phyloP scores from a whole-genome alignment of 164 flowering plant species.

The Liquidambar formosana region DNA sequence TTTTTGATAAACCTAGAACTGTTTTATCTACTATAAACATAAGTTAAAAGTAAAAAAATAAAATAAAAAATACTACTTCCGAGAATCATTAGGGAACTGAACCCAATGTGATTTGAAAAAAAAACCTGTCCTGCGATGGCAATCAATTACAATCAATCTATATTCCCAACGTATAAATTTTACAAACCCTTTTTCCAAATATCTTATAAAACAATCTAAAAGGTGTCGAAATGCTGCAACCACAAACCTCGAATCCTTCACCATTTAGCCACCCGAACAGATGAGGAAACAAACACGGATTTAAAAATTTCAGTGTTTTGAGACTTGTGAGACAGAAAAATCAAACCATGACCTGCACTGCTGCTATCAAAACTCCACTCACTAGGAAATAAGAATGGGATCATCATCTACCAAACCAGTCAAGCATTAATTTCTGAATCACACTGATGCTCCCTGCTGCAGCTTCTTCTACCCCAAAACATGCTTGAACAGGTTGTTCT shows the following conservation, averaged over 20 bases:
- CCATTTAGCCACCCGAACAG: conserved; percentile 13
- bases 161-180: conserved; percentile 12
- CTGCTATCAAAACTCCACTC: not conserved
- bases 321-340: not conserved
- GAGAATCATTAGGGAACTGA: not conserved
- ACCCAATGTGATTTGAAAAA: not conserved
- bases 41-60: not conserved
- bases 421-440: conserved; percentile 85
- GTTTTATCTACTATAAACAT: not conserved
- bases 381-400: not conserved
- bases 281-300: conserved; percentile 16
- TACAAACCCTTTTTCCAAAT: conserved; percentile 9
- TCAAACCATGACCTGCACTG: not conserved
- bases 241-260: conserved; percentile 10
- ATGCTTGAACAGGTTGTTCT: conserved; percentile 83
- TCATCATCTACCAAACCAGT: conserved; percentile 12
- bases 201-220: not conserved
- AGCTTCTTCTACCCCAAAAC: conserved; percentile 94
- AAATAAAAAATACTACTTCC: not conserved
- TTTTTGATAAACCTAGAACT: not conserved
- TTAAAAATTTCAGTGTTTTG: conserved; percentile 1
- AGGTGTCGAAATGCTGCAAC: not conserved
- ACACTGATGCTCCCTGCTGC: conserved; percentile 95
- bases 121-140: not conserved
- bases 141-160: conserved; percentile 13